Evolutionary conservation across 176 grass and related monocot genomes (phyloP).

Genomic region (maize (Zea mays)): Zm-B73-REFERENCE-NAM-5.0 NC_050104.1:123785501-123786000

Average conservation of each 20-base stretch:
- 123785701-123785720: constrained; percentile 80
- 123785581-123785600: constrained; percentile 92
- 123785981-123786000: too few species aligned
- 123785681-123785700: constrained; percentile 85
- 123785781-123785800: too few species aligned
- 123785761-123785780: too few species aligned
- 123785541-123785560: constrained; percentile 79
- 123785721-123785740: constrained; percentile 93
- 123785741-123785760: constrained; percentile 96
- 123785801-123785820: too few species aligned
- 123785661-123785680: constrained; percentile 97
- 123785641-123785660: constrained; percentile 88
- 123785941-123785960: too few species aligned
- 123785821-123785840: too few species aligned
- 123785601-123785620: constrained; percentile 92
- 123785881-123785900: too few species aligned
- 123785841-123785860: too few species aligned
- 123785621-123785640: constrained; percentile 97
- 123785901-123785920: too few species aligned
- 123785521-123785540: constrained; percentile 90
- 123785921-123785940: too few species aligned
- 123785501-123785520: constrained; percentile 30
- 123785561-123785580: constrained; percentile 83
- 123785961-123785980: too few species aligned
- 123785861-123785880: too few species aligned